Evolutionary conservation across 1,284 basidiomycete genomes (phyloP).

Genomic region (Phellinidium pouzarii): DNA sequence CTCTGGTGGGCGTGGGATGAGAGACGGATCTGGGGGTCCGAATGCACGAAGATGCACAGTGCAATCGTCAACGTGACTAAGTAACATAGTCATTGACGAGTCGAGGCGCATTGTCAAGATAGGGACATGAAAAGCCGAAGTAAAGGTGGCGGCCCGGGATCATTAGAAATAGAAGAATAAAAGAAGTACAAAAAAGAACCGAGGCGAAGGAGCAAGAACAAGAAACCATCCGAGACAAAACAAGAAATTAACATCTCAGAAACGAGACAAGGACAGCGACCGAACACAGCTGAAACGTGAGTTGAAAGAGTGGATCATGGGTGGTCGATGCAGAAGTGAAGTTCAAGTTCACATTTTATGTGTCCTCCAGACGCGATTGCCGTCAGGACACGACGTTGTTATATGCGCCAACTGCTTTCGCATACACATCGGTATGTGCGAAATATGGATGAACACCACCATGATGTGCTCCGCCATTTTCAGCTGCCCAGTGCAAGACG

Average conservation of each 20-base stretch:
- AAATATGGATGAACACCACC: slow-evolving; percentile 16
- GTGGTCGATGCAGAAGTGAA: background rate
- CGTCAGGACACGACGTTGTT: slow-evolving; percentile 17
- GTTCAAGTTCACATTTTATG: background rate
- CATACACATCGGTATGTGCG: slow-evolving; percentile 14
- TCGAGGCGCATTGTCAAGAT: background rate
- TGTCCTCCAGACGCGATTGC: background rate
- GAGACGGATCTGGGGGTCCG: background rate
- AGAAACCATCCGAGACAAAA: slow-evolving; percentile 8
- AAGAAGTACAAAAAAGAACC: background rate
- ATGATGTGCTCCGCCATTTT: slow-evolving; percentile 7
- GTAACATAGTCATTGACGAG: too few species aligned
- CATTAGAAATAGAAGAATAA: background rate
- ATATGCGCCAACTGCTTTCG: slow-evolving; percentile 15
- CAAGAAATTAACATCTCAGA: background rate
- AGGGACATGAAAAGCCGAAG: background rate
- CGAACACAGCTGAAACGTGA: background rate
- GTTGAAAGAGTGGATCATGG: background rate
- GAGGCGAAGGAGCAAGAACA: background rate
- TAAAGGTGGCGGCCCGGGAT: background rate
- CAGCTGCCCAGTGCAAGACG: slow-evolving; percentile 14
- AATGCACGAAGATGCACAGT: background rate
- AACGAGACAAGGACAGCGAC: background rate
- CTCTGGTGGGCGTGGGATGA: background rate
- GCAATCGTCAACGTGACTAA: background rate